Base-by-base conservation (phyloP, 2,329 filamentous ascomycete genomes). In the Pseudogymnoascus pannorum region DNA sequence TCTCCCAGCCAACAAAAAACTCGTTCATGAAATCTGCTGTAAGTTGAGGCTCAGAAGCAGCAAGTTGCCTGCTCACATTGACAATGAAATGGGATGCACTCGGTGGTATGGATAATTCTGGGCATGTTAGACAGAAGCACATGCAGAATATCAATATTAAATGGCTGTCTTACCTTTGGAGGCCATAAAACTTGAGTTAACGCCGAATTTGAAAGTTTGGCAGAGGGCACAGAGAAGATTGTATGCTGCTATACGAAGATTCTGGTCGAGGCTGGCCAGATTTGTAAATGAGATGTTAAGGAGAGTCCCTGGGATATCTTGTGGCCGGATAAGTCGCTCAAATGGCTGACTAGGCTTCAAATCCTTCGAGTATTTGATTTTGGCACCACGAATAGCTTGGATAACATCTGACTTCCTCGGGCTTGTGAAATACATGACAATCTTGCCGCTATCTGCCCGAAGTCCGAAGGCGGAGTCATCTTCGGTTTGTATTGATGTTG, bases 1-100 rank as follows among this genome's bases (percentile, higher is more conserved):
- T 87, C 66, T 87, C 85, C 86, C 86, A 89, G 16, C 86, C 84
- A 22, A 87, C 84, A 62, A 89, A 88, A 69, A 89, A 89, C 67
- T 88, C 86, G n/a, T 86, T 87, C 38, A 89, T 69, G 67, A 89
- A 89, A 68, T 89, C 86, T 6, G 80, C 81, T 0, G 86, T 88
- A 6, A 89, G 77, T 66, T 87, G 85, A 20, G 86, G 84, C 68
- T 89, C 86, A 18, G 84, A 80, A 29, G 76, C 73, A 7, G 86
- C 85, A 14, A 89, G 75, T 64, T 84, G 81, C 67, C 80, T 81
- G 74, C 86, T 88, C 54, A 88, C 85, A 54, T 81, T 80, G 66
- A 88, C 75, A 42, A 89, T 84, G 69, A 88, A 87, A 22, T 79
- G 77, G 3, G 83, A 83, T 2, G 86, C 81, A 63, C 87, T 84